phyloP scores from a whole-genome alignment of 2,329 filamentous ascomycete genomes.

The Phyllosticta citriasiana region DNA sequence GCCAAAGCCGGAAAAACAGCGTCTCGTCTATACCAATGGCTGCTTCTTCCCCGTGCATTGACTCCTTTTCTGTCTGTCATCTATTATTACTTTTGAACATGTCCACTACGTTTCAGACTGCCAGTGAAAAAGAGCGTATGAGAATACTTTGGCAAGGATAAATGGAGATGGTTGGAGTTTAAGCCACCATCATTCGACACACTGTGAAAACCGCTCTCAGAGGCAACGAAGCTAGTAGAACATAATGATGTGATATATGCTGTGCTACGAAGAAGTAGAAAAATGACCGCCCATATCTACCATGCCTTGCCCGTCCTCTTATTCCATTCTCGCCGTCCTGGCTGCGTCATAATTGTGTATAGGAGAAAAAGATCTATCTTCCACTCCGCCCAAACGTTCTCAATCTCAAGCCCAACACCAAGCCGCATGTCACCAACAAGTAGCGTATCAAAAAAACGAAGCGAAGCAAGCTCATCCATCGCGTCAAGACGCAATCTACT shows the following conservation, averaged over 20 bases:
- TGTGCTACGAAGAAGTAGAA: not conserved
- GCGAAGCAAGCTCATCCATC: not conserved
- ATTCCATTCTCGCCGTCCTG: not conserved
- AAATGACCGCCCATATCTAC: not conserved
- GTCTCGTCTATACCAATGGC: not conserved
- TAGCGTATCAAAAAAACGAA: not conserved
- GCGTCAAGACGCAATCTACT: not conserved
- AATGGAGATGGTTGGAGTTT: no score
- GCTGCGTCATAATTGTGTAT: not conserved
- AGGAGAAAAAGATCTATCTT: not conserved
- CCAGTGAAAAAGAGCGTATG: no score
- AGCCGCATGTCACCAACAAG: not conserved
- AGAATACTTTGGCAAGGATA: no score
- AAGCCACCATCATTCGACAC: no score
- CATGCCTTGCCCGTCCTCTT: not conserved
- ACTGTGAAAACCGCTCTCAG: no score
- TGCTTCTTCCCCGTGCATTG: no score
- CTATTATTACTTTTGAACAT: no score
- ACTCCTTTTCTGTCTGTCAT: no score
- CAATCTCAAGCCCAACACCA: not conserved
- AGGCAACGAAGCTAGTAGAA: no score
- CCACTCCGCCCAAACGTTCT: not conserved
- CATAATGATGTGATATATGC: not conserved
- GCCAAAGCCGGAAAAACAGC: not conserved
- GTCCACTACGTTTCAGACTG: no score